These are phyloP conservation scores for Boletus rubroflammeus DNA, from an alignment of 768 basidiomycete species.

Conservation along the genomic window DNA sequence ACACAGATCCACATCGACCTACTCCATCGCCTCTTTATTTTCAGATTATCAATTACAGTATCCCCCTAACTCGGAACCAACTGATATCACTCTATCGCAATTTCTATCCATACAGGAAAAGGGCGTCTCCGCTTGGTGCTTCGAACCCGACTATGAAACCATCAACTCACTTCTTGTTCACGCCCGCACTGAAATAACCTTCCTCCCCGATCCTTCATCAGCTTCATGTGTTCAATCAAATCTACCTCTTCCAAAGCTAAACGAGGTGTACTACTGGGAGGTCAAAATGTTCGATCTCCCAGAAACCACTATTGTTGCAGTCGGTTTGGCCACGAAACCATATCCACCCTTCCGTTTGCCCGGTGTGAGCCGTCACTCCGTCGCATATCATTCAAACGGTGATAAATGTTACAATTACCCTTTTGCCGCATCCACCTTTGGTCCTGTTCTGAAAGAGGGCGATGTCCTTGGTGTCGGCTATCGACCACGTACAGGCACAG, in stretches of 20 bases:
- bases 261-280: conserved; percentile 99
- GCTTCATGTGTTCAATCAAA: conserved; percentile 96
- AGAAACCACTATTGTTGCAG: conserved; percentile 77
- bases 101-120: conserved; percentile 99
- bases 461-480: conserved; percentile 96
- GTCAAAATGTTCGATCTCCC: conserved; percentile 99
- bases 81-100: conserved; percentile 97
- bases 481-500: conserved; percentile 91
- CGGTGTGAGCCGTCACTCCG: conserved; percentile 79
- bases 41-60: conserved; percentile 82
- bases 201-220: conserved; percentile 93
- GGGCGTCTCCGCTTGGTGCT: conserved; percentile 98
- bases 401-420: conserved; percentile 98
- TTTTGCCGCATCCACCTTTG: conserved; percentile 82
- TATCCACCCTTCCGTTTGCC: conserved; percentile 93
- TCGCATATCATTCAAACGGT: conserved; percentile 94
- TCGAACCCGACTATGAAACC: conserved; percentile 97
- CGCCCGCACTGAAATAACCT: conserved; percentile 94
- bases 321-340: conserved; percentile 95
- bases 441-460: conserved; percentile 83
- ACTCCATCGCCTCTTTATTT: background rate
- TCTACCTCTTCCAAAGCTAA: conserved; percentile 92
- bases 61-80: conserved; percentile 93
- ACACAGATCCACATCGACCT: conserved; percentile 5
- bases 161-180: conserved; percentile 91